A percentile compares a stretch with the other conserved stretches of the same genome.
These are phyloP conservation scores for Pyrrhoderma lamaoense DNA, from an alignment of 1,284 basidiomycete genomes.

Conservation along the genomic window DNA sequence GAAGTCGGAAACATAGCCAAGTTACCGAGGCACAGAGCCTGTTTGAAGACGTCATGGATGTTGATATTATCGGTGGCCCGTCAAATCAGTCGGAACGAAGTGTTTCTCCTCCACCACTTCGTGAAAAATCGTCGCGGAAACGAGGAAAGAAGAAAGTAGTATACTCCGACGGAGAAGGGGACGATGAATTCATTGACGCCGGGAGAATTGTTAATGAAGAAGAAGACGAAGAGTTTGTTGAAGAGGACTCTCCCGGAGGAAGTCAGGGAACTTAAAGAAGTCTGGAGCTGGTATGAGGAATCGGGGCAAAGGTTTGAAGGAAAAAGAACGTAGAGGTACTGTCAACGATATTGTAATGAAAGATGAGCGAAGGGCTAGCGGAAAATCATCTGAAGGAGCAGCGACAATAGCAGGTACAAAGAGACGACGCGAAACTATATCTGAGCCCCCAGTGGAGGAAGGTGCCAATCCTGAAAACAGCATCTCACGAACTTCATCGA, in stretches of 20 bases:
- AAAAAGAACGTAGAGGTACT: conserved; percentile 18
- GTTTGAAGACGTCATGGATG: conserved; percentile 10
- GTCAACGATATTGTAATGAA: conserved; percentile 31
- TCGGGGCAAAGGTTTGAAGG: conserved; percentile 23
- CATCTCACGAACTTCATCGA: neutral
- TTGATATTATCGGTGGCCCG: conserved; percentile 10
- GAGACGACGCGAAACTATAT: conserved; percentile 10
- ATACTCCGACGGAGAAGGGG: conserved; percentile 24
- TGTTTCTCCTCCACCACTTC: neutral
- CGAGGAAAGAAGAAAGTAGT: conserved; percentile 18
- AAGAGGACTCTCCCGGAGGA: conserved; percentile 23
- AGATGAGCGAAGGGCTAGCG: conserved; percentile 33
- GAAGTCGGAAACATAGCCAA: neutral
- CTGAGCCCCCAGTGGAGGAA: conserved; percentile 6
- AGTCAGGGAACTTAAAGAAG: conserved; percentile 22
- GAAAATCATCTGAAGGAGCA: neutral
- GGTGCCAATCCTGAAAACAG: neutral
- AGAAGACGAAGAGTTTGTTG: conserved; percentile 31
- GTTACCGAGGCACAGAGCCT: conserved; percentile 7
- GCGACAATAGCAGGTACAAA: conserved; percentile 12
- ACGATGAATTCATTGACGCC: conserved; percentile 19
- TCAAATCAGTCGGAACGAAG: neutral
- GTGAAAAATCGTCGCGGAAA: neutral
- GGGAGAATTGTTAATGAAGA: conserved; percentile 13
- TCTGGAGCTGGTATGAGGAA: conserved; percentile 23